phyloP scores from a whole-genome alignment of 495 filamentous ascomycete genomes.

The Hypoxylon crocopeplum region DNA sequence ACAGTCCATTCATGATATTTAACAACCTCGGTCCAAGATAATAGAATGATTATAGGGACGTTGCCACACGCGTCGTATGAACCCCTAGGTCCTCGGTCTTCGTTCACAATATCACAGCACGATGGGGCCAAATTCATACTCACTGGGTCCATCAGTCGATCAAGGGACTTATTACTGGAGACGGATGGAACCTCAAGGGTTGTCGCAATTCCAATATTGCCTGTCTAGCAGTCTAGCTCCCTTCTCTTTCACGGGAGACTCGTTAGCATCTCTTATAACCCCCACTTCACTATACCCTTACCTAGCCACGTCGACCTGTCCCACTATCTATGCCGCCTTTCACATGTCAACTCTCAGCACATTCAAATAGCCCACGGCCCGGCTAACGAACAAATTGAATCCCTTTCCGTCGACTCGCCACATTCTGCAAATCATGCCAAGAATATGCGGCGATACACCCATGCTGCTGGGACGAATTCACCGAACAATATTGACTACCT shows the following conservation, averaged over 20 bases:
- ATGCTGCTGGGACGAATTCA: conserved; percentile 15
- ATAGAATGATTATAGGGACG: not conserved
- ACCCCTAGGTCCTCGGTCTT: conserved; percentile 6
- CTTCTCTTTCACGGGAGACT: conserved; percentile 9
- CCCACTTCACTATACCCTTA: not conserved
- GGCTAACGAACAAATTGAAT: conserved; percentile 18
- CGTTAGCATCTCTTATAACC: not conserved
- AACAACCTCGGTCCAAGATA: conserved; percentile 25
- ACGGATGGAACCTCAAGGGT: conserved; percentile 22
- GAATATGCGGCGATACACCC: conserved; percentile 27
- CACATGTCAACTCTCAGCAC: conserved; percentile 21
- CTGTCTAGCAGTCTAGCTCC: not conserved
- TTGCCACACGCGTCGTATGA: conserved; percentile 13
- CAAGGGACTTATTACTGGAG: conserved; percentile 9
- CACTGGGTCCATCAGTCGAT: conserved; percentile 13
- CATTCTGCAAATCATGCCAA: conserved; percentile 18
- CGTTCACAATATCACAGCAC: conserved; percentile 1
- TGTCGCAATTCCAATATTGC: conserved; percentile 17
- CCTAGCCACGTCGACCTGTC: not conserved
- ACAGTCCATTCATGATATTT: not conserved
- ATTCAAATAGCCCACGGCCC: not conserved
- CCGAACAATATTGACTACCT: conserved; percentile 6
- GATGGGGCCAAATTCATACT: conserved; percentile 1
- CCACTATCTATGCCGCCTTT: conserved; percentile 18
- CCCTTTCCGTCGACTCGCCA: not conserved